phyloP scores from a whole-genome alignment of 305 asterid species.

The Stenogyne calaminthoides region DNA sequence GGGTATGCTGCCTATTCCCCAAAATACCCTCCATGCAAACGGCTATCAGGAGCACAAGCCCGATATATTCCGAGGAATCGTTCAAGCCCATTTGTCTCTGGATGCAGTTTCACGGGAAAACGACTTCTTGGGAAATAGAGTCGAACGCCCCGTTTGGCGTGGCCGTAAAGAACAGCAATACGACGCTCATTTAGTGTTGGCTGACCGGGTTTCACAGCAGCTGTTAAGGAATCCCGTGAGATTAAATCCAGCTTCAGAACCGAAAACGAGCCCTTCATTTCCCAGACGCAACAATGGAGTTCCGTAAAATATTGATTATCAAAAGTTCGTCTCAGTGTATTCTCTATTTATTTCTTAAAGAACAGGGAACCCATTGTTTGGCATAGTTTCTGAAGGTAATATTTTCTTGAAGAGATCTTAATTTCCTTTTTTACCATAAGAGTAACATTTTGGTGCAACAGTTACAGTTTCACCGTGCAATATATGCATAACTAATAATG shows the following conservation, averaged over 20 bases:
- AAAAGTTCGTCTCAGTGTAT: background rate
- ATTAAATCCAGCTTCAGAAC: conserved; percentile 29
- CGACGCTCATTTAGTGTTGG: conserved; percentile 37
- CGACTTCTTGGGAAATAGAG: conserved; percentile 47
- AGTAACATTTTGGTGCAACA: too few relatives aligned
- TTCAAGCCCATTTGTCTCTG: conserved; percentile 67
- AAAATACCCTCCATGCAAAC: conserved; percentile 38
- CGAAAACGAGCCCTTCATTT: conserved; percentile 31
- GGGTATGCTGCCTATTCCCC: conserved; percentile 41
- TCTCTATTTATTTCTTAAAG: conserved; percentile 18
- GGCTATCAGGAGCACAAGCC: conserved; percentile 55
- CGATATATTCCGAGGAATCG: conserved; percentile 60
- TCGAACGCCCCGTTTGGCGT: conserved; percentile 32
- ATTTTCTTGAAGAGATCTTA: background rate
- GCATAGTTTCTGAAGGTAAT: conserved; percentile 30
- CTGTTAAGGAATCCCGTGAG: conserved; percentile 44
- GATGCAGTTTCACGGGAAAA: conserved; percentile 54
- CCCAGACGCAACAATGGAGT: conserved; percentile 22
- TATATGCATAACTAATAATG: too few relatives aligned
- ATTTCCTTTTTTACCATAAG: background rate
- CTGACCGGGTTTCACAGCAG: conserved; percentile 48
- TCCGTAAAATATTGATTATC: conserved; percentile 24
- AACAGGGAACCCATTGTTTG: conserved; percentile 19
- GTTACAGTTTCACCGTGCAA: too few relatives aligned
- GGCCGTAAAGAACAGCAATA: conserved; percentile 29